Evolutionary conservation across 768 basidiomycete species (phyloP).

Genomic region (Kwoniella dejecticola): DNA sequence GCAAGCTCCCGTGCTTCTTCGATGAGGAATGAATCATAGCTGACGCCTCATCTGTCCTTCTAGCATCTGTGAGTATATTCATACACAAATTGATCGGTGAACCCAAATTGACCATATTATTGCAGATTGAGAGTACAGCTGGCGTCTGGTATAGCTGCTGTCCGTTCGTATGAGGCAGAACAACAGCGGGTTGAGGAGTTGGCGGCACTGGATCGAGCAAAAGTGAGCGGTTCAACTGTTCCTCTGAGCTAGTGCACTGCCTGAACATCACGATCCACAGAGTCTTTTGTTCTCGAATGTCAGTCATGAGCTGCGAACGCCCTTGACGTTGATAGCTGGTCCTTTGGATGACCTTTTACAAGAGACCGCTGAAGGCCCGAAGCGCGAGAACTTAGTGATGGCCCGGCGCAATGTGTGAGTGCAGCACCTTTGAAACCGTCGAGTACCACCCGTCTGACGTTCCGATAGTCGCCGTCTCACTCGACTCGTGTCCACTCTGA

Average conservation of each 20-base stretch:
- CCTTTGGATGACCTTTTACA: conserved; percentile 46
- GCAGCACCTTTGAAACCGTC: neutral
- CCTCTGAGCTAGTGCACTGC: neutral
- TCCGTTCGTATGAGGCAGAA: conserved; percentile 49
- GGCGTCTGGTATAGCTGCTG: conserved; percentile 49
- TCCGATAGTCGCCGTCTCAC: conserved; percentile 23
- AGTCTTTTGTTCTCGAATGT: conserved; percentile 44
- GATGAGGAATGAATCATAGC: too few species aligned
- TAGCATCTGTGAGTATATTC: conserved; percentile 33
- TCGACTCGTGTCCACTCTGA: conserved; percentile 56
- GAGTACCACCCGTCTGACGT: too few species aligned
- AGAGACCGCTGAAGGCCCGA: conserved; percentile 39
- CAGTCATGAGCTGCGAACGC: conserved; percentile 37
- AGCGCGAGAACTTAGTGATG: conserved; percentile 41
- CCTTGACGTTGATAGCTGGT: conserved; percentile 45
- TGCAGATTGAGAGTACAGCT: conserved; percentile 40
- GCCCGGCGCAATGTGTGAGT: conserved; percentile 42
- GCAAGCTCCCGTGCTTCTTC: conserved; percentile 8
- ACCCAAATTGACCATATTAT: neutral
- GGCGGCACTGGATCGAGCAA: conserved; percentile 45
- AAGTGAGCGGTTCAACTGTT: conserved; percentile 12
- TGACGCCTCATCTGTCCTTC: neutral
- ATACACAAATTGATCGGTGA: neutral
- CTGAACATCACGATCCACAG: conserved; percentile 6
- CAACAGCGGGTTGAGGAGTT: conserved; percentile 44